phyloP scores from a whole-genome alignment of 208 protist genomes.

The Leptomonas pyrrhocoris region DNA sequence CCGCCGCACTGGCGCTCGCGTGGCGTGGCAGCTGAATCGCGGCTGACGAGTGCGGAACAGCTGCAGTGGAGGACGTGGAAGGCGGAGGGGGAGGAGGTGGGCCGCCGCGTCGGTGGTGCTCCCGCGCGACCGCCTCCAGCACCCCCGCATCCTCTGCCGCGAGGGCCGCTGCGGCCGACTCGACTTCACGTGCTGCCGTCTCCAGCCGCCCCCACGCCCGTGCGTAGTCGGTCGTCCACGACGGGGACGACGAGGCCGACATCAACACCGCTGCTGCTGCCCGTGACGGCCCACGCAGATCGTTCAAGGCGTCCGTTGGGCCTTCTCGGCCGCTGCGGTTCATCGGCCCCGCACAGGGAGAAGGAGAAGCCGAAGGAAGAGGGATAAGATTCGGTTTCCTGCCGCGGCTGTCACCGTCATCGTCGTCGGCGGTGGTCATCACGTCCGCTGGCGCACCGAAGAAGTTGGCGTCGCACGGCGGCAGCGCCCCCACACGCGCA shows the following conservation, averaged over 20 bases:
- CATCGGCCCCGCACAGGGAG: too few species aligned
- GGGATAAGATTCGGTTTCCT: too few species aligned
- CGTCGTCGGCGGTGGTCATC: background rate
- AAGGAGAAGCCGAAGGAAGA: too few species aligned
- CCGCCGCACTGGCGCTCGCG: slow-evolving; percentile 13
- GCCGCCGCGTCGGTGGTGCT: background rate
- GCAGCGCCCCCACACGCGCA: slow-evolving; percentile 12
- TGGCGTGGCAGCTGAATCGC: background rate
- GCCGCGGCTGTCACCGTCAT: background rate
- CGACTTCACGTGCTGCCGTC: slow-evolving; percentile 12
- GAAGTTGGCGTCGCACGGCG: slow-evolving; percentile 27
- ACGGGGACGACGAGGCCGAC: too few species aligned
- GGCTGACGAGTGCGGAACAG: background rate
- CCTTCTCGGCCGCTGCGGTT: too few species aligned
- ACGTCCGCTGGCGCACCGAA: slow-evolving; percentile 25
- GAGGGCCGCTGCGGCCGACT: slow-evolving; percentile 6
- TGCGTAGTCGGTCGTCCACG: slow-evolving; percentile 21
- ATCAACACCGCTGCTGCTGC: background rate
- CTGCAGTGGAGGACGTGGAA: background rate
- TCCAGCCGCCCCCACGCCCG: slow-evolving; percentile 20
- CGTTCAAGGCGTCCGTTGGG: background rate
- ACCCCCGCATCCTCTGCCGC: slow-evolving; percentile 28
- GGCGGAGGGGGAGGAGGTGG: too few species aligned
- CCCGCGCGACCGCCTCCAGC: slow-evolving; percentile 7
- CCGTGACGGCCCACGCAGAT: too few species aligned